phyloP scores from a whole-genome alignment of 2,329 filamentous ascomycete genomes.

The Parastagonospora avenae region DNA sequence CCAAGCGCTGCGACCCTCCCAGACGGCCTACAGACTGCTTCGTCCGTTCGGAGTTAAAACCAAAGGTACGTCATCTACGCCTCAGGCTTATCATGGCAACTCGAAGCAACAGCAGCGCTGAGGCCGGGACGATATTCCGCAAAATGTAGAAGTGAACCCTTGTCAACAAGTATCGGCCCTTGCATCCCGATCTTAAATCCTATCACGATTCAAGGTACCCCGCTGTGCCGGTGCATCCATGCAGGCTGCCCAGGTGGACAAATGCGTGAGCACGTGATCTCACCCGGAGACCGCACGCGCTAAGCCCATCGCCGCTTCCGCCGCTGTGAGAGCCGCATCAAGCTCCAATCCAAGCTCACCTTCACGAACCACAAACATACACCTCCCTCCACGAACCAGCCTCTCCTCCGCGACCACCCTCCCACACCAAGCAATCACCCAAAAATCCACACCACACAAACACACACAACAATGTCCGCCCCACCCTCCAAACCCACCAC shows the following conservation, averaged over 20 bases:
- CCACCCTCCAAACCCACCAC: conserved; percentile 46
- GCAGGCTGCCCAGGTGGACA: too few species aligned
- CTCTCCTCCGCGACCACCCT: background rate
- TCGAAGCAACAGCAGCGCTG: background rate
- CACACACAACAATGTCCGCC: conserved; percentile 53
- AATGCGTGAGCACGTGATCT: conserved; percentile 21
- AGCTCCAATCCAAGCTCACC: conserved; percentile 16
- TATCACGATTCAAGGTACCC: background rate
- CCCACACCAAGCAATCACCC: background rate
- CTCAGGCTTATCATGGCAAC: conserved; percentile 2
- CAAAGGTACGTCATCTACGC: conserved; percentile 20
- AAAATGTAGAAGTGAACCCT: background rate
- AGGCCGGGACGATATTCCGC: background rate
- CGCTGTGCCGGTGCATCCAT: too few species aligned
- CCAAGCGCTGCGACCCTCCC: background rate
- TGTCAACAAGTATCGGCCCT: background rate
- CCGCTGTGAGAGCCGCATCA: conserved; percentile 21
- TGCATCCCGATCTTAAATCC: background rate
- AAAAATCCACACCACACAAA: background rate
- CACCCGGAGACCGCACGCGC: conserved; percentile 1
- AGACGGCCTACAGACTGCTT: conserved; percentile 16
- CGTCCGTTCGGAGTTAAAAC: conserved; percentile 20
- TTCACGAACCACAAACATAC: conserved; percentile 3
- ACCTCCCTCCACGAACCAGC: background rate
- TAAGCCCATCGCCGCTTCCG: conserved; percentile 20